These are phyloP conservation scores for Globisporangium okanoganense DNA, from an alignment of 352 stramenopile genomes.

Conservation along the genomic window DNA sequence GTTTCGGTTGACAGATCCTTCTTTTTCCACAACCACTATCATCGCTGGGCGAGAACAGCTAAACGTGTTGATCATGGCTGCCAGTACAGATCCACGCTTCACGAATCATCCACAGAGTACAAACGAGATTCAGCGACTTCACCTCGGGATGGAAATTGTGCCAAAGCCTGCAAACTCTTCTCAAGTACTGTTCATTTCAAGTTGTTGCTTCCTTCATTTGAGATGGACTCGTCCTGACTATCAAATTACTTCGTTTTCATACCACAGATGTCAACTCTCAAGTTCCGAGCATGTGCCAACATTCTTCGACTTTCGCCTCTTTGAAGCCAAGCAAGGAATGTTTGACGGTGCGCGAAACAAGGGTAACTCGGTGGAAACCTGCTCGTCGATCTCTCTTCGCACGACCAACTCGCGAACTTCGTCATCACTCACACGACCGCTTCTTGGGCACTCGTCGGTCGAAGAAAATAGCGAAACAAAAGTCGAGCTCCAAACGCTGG, in stretches of 20 bases:
- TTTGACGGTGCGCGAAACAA: constrained; percentile 2
- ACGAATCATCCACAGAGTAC: constrained; percentile 13
- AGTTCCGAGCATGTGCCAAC: constrained; percentile 16
- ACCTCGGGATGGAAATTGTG: constrained; percentile 46
- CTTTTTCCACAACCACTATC: not conserved
- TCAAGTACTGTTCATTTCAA: constrained; percentile 11
- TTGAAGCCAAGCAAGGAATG: constrained; percentile 7
- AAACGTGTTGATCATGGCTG: not conserved
- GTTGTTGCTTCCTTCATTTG: not conserved
- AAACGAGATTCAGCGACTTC: constrained; percentile 43
- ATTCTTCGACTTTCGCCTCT: constrained; percentile 11
- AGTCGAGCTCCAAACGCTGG: constrained; percentile 46
- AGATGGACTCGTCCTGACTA: not conserved
- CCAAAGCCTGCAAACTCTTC: constrained; percentile 17
- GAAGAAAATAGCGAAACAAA: not conserved
- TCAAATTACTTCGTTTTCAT: not conserved
- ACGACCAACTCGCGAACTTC: constrained; percentile 17
- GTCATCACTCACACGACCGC: not conserved
- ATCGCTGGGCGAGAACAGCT: not conserved
- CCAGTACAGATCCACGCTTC: constrained; percentile 2
- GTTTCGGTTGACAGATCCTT: not conserved
- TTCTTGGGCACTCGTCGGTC: not conserved
- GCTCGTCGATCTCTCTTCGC: constrained; percentile 17
- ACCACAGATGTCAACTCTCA: constrained; percentile 1
- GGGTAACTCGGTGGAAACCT: constrained; percentile 14